These are phyloP conservation scores for Punica granatum DNA, from an alignment of 345 rosid genomes.

Conservation along the genomic window DNA sequence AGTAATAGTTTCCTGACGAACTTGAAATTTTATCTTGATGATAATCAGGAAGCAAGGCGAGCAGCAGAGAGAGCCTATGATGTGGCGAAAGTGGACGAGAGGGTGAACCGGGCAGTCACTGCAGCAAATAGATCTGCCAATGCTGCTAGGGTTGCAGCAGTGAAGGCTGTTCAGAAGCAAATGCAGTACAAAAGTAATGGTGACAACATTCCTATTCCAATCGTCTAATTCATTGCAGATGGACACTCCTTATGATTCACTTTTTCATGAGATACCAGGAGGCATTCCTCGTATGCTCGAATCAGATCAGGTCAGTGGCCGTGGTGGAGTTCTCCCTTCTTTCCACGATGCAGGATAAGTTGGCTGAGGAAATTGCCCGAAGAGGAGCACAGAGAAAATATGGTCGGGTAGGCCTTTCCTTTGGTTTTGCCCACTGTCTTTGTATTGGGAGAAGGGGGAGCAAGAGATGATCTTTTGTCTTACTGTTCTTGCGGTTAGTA, in stretches of 20 bases:
- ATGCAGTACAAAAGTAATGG: slow-evolving; percentile 35
- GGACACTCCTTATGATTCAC: neutral
- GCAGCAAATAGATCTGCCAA: slow-evolving; percentile 91
- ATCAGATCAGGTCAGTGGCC: neutral
- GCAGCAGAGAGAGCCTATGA: slow-evolving; percentile 82
- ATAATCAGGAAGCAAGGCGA: slow-evolving; percentile 70
- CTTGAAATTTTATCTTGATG: neutral
- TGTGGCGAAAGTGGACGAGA: slow-evolving; percentile 81
- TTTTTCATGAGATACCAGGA: neutral
- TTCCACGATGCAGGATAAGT: neutral
- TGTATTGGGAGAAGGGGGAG: neutral
- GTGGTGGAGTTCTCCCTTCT: neutral
- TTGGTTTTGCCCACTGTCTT: neutral
- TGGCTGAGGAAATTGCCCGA: neutral
- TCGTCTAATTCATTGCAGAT: slow-evolving; percentile 25
- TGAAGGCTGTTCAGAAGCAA: slow-evolving; percentile 80
- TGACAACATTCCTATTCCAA: slow-evolving; percentile 45
- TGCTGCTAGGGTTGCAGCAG: slow-evolving; percentile 82
- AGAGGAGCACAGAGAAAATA: neutral
- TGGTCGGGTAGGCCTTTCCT: neutral
- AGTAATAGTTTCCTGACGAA: neutral
- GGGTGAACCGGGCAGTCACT: slow-evolving; percentile 77
- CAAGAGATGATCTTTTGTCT: neutral
- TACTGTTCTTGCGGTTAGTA: neutral
- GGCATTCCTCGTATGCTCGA: neutral